Conservation (phyloP, 306 rosid genomes). For the Cicer arietinum region DNA sequence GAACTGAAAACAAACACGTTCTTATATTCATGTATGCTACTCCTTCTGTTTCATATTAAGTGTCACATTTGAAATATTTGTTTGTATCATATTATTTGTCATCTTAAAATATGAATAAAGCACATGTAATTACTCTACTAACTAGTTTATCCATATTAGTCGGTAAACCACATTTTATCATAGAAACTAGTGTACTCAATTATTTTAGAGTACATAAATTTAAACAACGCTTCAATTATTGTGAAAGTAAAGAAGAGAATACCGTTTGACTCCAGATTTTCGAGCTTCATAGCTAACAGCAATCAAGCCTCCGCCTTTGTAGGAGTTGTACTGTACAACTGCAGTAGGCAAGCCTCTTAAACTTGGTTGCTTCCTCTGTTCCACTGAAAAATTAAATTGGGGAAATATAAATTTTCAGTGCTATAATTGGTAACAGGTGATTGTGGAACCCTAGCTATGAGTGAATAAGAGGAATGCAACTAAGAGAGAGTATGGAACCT, state of each 20-base stretch:
- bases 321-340: conserved; percentile 88
- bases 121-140: too few species aligned
- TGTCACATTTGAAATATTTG: too few species aligned
- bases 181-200: too few species aligned
- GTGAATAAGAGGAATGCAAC: neutral
- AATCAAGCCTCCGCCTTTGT: conserved; percentile 90
- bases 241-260: neutral
- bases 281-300: conserved; percentile 99
- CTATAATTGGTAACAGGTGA: neutral
- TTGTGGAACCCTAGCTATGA: conserved; percentile 11
- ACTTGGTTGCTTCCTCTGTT: conserved; percentile 84
- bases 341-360: conserved; percentile 86
- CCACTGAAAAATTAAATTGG: conserved; percentile 56
- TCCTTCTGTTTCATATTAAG: too few species aligned
- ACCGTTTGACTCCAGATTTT: conserved; percentile 85
- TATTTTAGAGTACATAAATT: too few species aligned
- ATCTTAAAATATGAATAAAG: too few species aligned
- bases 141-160: too few species aligned
- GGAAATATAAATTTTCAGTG: neutral
- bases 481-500: conserved; percentile 52
- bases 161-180: too few species aligned
- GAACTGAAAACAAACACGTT: conserved; percentile 55
- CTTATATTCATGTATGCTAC: neutral
- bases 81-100: too few species aligned
- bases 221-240: too few species aligned